Evolutionary conservation across 257 asterid genomes (phyloP).

Genomic region (Fraxinus quadrangulata): DNA sequence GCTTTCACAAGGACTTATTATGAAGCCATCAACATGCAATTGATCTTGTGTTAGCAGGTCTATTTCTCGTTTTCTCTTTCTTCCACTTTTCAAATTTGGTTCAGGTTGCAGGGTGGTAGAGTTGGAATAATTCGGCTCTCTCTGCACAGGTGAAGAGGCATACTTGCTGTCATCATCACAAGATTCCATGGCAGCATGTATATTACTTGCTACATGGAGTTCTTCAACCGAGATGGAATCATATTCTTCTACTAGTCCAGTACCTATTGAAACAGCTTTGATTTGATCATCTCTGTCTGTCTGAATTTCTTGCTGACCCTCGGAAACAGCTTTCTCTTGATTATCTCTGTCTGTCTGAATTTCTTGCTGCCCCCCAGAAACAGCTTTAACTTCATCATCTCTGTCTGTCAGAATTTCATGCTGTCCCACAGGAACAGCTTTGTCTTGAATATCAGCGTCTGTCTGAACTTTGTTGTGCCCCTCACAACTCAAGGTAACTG

Average conservation of each 20-base stretch:
- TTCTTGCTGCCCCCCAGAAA: slow-evolving; percentile 24
- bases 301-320: slow-evolving; percentile 34
- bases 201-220: slow-evolving; percentile 26
- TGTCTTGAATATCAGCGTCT: no score
- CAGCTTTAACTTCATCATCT: neutral
- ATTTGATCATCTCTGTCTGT: slow-evolving; percentile 31
- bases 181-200: slow-evolving; percentile 20
- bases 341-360: slow-evolving; percentile 4
- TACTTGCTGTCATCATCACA: slow-evolving; percentile 16
- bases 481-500: slow-evolving; percentile 23
- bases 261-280: slow-evolving; percentile 26
- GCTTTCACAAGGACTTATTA: slow-evolving; percentile 90
- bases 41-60: slow-evolving; percentile 39
- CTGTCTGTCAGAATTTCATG: neutral
- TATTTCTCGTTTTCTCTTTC: slow-evolving; percentile 62
- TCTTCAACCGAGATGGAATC: slow-evolving; percentile 26
- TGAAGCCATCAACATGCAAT: slow-evolving; percentile 40
- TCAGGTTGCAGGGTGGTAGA: slow-evolving; percentile 19
- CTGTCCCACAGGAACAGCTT: no score
- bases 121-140: slow-evolving; percentile 26
- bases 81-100: slow-evolving; percentile 27
- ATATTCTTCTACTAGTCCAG: slow-evolving; percentile 25
- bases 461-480: slow-evolving; percentile 20
- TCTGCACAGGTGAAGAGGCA: slow-evolving; percentile 23
- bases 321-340: slow-evolving; percentile 11